These are phyloP conservation scores for Eucalyptus brandiana DNA, from an alignment of 345 rosid genomes.

Conservation along the genomic window DNA sequence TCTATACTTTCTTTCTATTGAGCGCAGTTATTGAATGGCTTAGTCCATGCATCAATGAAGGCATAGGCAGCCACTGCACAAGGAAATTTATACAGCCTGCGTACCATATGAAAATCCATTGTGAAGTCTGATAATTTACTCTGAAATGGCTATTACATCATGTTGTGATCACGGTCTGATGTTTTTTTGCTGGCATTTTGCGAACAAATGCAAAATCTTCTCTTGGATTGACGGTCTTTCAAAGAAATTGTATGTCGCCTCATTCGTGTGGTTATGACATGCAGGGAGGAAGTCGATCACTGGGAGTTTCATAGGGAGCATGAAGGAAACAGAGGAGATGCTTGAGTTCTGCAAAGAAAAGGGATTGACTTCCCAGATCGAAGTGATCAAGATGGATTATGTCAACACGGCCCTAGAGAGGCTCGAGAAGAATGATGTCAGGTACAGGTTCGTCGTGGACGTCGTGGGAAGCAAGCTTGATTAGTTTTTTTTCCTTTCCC, in stretches of 20 bases:
- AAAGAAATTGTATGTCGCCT: neutral
- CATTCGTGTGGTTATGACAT: neutral
- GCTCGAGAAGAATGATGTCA: slow-evolving; percentile 88
- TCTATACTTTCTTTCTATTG: neutral
- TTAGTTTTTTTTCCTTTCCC: neutral
- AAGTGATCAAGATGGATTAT: slow-evolving; percentile 78
- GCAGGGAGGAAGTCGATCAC: slow-evolving; percentile 68
- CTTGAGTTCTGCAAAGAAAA: slow-evolving; percentile 66
- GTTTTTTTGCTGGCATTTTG: neutral
- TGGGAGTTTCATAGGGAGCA: slow-evolving; percentile 82
- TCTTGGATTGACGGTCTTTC: neutral
- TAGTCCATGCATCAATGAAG: neutral
- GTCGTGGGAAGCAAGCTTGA: slow-evolving; percentile 80
- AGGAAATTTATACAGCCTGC: neutral
- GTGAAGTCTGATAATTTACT: neutral
- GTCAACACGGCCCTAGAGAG: slow-evolving; percentile 75
- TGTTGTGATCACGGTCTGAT: neutral
- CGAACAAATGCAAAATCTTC: neutral
- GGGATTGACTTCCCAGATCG: slow-evolving; percentile 55
- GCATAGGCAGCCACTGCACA: neutral
- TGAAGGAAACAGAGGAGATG: slow-evolving; percentile 77
- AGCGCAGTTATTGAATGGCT: neutral
- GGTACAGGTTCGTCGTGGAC: slow-evolving; percentile 85
- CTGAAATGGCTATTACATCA: neutral
- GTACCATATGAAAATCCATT: neutral